Evolutionary conservation across 495 filamentous ascomycete species (phyloP), one percentile per base, ranked within the genome.

Genomic region (Pyrenula massariospora): DNA sequence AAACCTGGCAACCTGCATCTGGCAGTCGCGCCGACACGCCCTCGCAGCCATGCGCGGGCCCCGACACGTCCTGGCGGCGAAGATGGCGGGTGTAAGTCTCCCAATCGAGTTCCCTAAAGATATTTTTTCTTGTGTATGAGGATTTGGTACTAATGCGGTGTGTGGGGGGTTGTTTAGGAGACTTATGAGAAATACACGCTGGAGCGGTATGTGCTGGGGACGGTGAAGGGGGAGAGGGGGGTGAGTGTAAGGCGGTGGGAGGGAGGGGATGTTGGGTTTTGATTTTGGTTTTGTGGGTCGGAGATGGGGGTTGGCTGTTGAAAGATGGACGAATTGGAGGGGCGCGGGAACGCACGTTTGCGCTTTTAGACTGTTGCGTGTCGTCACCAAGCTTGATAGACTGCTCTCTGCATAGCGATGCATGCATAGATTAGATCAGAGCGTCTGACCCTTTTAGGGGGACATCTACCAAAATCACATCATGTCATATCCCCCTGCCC

Each of bases 401-500:
- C n/a, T n/a, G n/a, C n/a, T n/a, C n/a, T n/a, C n/a, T n/a, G n/a
- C n/a, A n/a, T n/a, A n/a, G n/a, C n/a, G n/a, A n/a, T n/a, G n/a
- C n/a, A n/a, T n/a, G n/a, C n/a, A n/a, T n/a, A n/a, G n/a, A n/a
- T n/a, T n/a, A n/a, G n/a, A n/a, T n/a, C n/a, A n/a, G n/a, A n/a
- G n/a, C n/a, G n/a, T n/a, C n/a, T n/a, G n/a, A n/a, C n/a, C n/a
- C n/a, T n/a, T n/a, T n/a, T n/a, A n/a, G n/a, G n/a, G n/a, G n/a
- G n/a, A n/a, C n/a, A 42, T 42, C 31, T 8, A 15, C 31, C 15
- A 42, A 15, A 8, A 19, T n/a, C 31, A 52, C 49, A 59, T 50
- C n/a, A 47, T 47, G 62, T 53, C 53, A 55, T 59, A 54, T 59
- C 52, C 59, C 62, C 59, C 58, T 54, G 25, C 52, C 59, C 12